These are phyloP conservation scores for Fraxinus paxiana DNA, from an alignment of 305 asterid genomes.

Conservation along the genomic window DNA sequence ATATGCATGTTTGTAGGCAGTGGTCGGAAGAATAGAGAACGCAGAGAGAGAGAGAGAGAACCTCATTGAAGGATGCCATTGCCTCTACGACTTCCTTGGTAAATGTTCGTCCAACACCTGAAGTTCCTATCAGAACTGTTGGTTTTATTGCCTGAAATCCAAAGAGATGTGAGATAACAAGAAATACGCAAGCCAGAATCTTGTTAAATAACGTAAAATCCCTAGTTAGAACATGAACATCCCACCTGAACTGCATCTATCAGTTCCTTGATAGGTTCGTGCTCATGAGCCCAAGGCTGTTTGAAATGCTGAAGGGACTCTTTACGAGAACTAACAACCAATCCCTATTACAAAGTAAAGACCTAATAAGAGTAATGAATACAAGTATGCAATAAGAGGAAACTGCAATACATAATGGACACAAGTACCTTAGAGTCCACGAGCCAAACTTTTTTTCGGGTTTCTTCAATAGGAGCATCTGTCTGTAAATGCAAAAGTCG, in stretches of 20 bases:
- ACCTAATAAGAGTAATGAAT: background rate
- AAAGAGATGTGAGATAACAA: background rate
- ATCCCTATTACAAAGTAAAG: slow-evolving; percentile 46
- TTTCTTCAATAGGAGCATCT: slow-evolving; percentile 53
- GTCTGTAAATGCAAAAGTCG: slow-evolving; percentile 43
- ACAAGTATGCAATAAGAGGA: background rate
- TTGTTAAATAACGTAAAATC: background rate
- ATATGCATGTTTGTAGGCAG: background rate
- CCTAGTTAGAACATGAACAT: background rate
- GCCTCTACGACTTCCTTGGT: slow-evolving; percentile 83
- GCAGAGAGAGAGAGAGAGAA: slow-evolving; percentile 18
- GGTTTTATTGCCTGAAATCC: slow-evolving; percentile 69
- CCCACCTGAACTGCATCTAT: slow-evolving; percentile 74
- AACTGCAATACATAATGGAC: background rate
- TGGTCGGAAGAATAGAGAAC: background rate
- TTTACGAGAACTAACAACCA: slow-evolving; percentile 69
- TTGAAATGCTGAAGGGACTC: slow-evolving; percentile 94
- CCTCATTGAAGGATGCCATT: slow-evolving; percentile 86
- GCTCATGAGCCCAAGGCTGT: slow-evolving; percentile 93
- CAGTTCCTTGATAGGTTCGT: slow-evolving; percentile 66
- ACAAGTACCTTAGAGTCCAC: slow-evolving; percentile 78
- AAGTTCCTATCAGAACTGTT: slow-evolving; percentile 84
- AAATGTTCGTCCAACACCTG: slow-evolving; percentile 83
- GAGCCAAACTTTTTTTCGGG: slow-evolving; percentile 90
- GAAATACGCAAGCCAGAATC: background rate